Evolutionary conservation across 176 grass and related monocot genomes (phyloP).

Genomic region (Oryza glaberrima): DNA sequence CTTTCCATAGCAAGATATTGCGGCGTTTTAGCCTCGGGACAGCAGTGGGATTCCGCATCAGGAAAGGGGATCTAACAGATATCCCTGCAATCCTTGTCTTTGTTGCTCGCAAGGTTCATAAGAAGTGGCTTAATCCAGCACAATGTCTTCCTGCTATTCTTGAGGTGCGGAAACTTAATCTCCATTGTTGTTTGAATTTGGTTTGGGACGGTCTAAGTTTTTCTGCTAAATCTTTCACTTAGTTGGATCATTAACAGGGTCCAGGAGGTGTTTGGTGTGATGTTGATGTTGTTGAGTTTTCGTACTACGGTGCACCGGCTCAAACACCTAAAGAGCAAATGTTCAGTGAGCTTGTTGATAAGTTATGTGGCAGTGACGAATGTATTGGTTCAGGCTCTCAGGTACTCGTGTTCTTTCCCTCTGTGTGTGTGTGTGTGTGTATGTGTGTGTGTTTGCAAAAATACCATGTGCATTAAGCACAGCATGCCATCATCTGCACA

Average conservation of each 20-base stretch:
- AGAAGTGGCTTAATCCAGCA: constrained; percentile 72
- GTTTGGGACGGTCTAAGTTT: not conserved
- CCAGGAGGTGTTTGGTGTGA: constrained; percentile 98
- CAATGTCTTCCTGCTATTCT: constrained; percentile 90
- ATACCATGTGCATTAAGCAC: constrained; percentile 10
- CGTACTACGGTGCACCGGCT: constrained; percentile 91
- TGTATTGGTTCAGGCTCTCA: constrained; percentile 95
- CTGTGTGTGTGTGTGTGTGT: constrained; percentile 16
- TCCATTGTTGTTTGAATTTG: constrained; percentile 9
- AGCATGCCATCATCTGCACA: constrained; percentile 30
- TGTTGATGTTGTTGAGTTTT: constrained; percentile 99
- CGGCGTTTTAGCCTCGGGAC: constrained; percentile 86
- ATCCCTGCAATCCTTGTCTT: constrained; percentile 93
- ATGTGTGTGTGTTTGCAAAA: not conserved
- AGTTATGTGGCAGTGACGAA: constrained; percentile 85
- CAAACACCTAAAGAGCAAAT: constrained; percentile 88
- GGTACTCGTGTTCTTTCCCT: constrained; percentile 53
- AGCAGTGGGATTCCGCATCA: constrained; percentile 93
- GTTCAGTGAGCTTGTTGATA: constrained; percentile 89
- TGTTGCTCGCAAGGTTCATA: constrained; percentile 93
- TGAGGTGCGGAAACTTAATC: constrained; percentile 52
- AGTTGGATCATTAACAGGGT: constrained; percentile 69
- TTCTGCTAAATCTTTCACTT: constrained; percentile 37
- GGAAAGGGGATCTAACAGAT: constrained; percentile 75
- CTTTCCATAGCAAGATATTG: constrained; percentile 98